Conservation (phyloP, 306 rosid species). For the Gastrolobium bilobum region DNA sequence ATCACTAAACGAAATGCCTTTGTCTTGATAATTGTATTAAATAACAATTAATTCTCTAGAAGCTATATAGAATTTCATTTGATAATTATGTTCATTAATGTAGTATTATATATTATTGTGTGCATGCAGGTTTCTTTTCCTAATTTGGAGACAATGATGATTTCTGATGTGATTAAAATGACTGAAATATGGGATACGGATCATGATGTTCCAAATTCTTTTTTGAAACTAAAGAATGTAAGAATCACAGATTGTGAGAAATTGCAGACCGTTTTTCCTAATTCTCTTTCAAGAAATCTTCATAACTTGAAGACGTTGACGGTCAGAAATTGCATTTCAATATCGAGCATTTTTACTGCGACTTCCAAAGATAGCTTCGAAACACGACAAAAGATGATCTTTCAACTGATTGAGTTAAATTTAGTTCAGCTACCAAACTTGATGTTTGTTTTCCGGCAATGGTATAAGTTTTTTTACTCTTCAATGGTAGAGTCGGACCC, state of each 20-base stretch:
- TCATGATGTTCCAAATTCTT: background rate
- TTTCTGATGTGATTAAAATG: background rate
- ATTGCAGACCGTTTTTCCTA: background rate
- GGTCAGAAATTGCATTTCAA: background rate
- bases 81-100: background rate
- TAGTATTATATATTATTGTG: background rate
- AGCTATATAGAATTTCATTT: background rate
- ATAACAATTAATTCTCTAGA: too few species aligned
- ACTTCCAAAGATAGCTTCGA: background rate
- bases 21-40: too few species aligned
- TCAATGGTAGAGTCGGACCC: too few species aligned
- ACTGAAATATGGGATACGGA: background rate
- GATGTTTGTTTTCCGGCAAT: conserved; percentile 7
- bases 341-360: background rate
- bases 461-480: too few species aligned
- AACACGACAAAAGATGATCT: background rate
- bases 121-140: conserved; percentile 7
- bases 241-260: background rate
- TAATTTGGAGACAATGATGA: background rate
- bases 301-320: conserved; percentile 1
- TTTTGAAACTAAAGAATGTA: background rate
- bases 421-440: background rate
- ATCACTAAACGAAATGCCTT: too few species aligned
- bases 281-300: background rate
- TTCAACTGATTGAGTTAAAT: background rate